Conservation (phyloP, 2,329 filamentous ascomycete genomes). For the Ascochyta viciae-villosae region DNA sequence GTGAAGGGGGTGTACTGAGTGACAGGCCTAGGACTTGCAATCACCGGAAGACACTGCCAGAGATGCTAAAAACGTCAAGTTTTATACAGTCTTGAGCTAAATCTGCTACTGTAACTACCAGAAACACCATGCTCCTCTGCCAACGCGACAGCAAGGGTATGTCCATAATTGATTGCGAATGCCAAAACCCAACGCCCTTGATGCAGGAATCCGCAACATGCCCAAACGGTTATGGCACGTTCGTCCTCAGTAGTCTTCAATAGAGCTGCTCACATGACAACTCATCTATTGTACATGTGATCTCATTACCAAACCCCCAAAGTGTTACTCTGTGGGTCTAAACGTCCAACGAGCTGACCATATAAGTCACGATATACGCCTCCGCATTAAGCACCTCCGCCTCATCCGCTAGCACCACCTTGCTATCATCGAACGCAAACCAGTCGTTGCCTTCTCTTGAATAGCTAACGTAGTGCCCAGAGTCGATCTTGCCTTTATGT, state of each 20-base stretch:
- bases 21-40: no score
- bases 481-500: conserved; percentile 91
- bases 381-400: conserved; percentile 85
- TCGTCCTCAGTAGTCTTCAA: no score
- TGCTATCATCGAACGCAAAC: conserved; percentile 96
- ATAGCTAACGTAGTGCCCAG: conserved; percentile 91
- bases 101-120: neutral
- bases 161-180: neutral
- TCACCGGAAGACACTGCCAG: no score
- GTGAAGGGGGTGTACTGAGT: no score
- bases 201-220: neutral
- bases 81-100: neutral
- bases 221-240: neutral
- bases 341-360: conserved; percentile 44
- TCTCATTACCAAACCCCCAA: no score
- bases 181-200: neutral
- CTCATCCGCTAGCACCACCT: conserved; percentile 82
- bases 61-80: no score
- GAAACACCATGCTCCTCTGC: neutral
- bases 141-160: neutral
- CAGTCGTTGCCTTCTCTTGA: conserved; percentile 84
- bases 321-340: conserved; percentile 5
- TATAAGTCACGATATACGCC: conserved; percentile 90
- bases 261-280: no score
- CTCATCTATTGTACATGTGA: no score